Evolutionary conservation across 139 green algal species (phyloP), one percentile per base, ranked within the genome.

Genomic region (Astrephomene gubernaculifera): DNA sequence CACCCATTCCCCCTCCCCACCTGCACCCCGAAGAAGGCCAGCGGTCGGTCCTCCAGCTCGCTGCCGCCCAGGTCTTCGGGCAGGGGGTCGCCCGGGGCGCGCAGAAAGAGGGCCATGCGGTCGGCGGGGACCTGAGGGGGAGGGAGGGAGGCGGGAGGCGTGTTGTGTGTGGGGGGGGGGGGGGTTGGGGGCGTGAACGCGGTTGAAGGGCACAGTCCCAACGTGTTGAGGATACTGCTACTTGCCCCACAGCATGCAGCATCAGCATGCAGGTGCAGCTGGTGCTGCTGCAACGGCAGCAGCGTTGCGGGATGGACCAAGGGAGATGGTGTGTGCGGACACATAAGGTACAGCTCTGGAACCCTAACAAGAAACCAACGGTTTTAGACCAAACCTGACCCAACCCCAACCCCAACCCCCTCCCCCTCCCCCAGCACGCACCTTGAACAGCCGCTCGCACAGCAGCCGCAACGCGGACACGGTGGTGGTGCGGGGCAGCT

Each of bases 401-500:
- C n/a, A n/a, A n/a, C n/a, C n/a, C n/a, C n/a, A n/a, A n/a, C n/a
- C n/a, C n/a, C n/a, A n/a, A n/a, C n/a, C n/a, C n/a, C n/a, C n/a
- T n/a, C n/a, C n/a, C n/a, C n/a, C n/a, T n/a, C 8, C 54, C 52
- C 54, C 36, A 44, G 63, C 67, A 14, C 71, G 61, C 75, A 94
- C 79, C 73, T 92, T 91, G 87, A 92, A 94, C 60, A 93, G 83
- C 68, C 89, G 85, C 64, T 88, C 85, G 72, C 85, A 93, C 49
- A 94, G 84, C 44, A 89, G 19, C 65, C 85, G 79, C 27, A 94
- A 38, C 22, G 84, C 82, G 35, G 63, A 79, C 4, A 94, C 41
- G 1, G 82, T 91, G 67, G 86, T 90, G 71, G 53, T 87, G 21
- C 64, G 49, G 3, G 91, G 91, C 29, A 94, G 89, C 83, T 91